Base-by-base conservation (phyloP, 208 protist species). In the Porcisia hertigi region DNA sequence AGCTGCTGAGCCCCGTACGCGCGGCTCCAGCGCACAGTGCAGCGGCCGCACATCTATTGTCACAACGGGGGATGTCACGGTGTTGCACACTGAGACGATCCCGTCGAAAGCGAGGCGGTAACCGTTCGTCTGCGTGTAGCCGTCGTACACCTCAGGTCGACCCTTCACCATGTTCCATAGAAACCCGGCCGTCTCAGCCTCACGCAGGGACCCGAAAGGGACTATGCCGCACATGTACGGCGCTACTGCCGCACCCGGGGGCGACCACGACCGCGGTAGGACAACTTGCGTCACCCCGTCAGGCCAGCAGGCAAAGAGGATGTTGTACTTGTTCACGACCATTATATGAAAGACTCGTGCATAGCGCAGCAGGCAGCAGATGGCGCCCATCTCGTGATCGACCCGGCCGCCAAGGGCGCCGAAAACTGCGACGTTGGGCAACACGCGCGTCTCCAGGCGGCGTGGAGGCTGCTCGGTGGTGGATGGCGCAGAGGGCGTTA, bases 381-480 rank as follows among this genome's bases (percentile, higher is more conserved):
- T 72, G 12, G 80, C 76, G 11, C 69, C 88, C 49, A 94, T 75
- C 80, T 94, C 90, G 77, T 96, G 92, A 76, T 96, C 92, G 20
- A 94, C 70, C 43, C 92, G 88, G 41, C 92, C 92, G n/a, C 92
- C 92, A 14, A 93, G 79, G 0, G 87, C 88, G 36, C 91, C 88
- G 20, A 95, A 57, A 25, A 81, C 86, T 11, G 84, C 74, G 69
- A 92, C 83, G 53, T 86, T 91, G 1, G 91, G 91, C 69, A 95
- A 80, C 45, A 91, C 66, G 34, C 76, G 73, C 12, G 77, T 79
- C 49, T 49, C 43, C 65, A 86, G 7, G 59, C 11, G 67, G 39
- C 49, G 76, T 11, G 43, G 49, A 34, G 57, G 52, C 20, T 11
- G 30, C 18, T 30, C 9, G 12, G 58, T 18, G 1, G 59, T 36